Evolutionary conservation across 306 rosid species (phyloP).

Genomic region (Leucaena leucocephala): DNA sequence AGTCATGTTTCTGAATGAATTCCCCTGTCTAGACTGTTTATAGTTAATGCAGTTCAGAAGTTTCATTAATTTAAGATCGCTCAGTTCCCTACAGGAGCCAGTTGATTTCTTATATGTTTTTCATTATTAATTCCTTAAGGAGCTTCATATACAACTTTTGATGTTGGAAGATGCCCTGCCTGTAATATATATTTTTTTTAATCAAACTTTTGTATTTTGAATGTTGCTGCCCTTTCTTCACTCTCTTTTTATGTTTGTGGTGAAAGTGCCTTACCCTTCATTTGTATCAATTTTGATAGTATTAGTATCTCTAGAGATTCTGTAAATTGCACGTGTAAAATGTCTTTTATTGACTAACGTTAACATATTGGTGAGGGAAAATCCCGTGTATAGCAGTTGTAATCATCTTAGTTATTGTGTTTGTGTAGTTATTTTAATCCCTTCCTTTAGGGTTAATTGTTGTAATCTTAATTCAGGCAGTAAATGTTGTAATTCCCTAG

Average conservation of each 20-base stretch:
- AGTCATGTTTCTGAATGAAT: conserved; percentile 44
- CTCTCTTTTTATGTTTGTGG: neutral
- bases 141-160: conserved; percentile 13
- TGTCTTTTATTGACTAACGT: conserved; percentile 36
- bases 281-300: conserved; percentile 19
- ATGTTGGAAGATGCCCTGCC: conserved; percentile 21
- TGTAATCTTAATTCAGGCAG: neutral
- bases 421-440: neutral
- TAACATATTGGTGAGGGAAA: conserved; percentile 29
- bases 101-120: neutral
- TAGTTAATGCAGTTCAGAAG: conserved; percentile 19
- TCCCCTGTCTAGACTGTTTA: conserved; percentile 9
- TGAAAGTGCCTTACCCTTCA: conserved; percentile 25
- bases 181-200: conserved; percentile 19
- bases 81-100: conserved; percentile 9
- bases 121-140: conserved; percentile 19
- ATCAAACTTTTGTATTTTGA: conserved; percentile 18
- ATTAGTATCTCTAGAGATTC: conserved; percentile 27
- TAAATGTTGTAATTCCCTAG: neutral
- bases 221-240: conserved; percentile 2
- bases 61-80: conserved; percentile 28
- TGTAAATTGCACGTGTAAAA: conserved; percentile 13
- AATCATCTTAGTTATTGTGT: neutral
- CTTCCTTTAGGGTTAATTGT: neutral
- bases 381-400: neutral